Evolutionary conservation across 2,329 filamentous ascomycete species (phyloP).

Genomic region (Penicillium polonicum): DNA sequence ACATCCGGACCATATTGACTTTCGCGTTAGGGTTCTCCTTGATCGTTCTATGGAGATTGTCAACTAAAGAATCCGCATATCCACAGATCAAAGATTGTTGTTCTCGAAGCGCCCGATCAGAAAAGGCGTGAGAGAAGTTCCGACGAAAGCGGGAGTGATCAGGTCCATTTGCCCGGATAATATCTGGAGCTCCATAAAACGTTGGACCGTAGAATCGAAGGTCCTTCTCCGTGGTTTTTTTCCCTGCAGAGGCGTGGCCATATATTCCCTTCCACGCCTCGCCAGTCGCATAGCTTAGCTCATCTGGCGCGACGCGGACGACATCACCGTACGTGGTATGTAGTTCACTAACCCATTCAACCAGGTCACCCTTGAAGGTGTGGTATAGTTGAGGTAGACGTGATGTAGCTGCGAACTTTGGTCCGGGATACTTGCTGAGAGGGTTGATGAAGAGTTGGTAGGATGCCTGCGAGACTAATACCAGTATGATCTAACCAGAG

Average conservation of each 20-base stretch:
- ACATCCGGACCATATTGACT: neutral
- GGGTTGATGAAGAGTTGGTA: neutral
- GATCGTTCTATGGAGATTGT: neutral
- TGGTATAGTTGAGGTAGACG: neutral
- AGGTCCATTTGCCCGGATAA: neutral
- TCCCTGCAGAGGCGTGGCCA: neutral
- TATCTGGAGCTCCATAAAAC: neutral
- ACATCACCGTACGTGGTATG: neutral
- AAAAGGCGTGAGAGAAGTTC: neutral
- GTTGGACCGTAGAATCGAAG: neutral
- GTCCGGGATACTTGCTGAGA: neutral
- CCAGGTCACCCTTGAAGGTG: neutral
- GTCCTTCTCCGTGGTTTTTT: neutral
- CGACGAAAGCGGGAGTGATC: neutral
- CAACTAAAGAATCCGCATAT: neutral
- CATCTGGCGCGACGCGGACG: neutral
- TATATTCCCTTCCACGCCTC: neutral
- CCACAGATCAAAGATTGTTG: neutral
- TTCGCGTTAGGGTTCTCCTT: neutral
- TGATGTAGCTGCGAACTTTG: neutral
- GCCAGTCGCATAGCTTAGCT: neutral
- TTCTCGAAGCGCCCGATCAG: neutral
- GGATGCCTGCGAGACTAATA: neutral
- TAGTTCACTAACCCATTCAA: neutral
- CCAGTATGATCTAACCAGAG: neutral